phyloP scores from a whole-genome alignment of 2,329 filamentous ascomycete species.

The Venturia pyrina region DNA sequence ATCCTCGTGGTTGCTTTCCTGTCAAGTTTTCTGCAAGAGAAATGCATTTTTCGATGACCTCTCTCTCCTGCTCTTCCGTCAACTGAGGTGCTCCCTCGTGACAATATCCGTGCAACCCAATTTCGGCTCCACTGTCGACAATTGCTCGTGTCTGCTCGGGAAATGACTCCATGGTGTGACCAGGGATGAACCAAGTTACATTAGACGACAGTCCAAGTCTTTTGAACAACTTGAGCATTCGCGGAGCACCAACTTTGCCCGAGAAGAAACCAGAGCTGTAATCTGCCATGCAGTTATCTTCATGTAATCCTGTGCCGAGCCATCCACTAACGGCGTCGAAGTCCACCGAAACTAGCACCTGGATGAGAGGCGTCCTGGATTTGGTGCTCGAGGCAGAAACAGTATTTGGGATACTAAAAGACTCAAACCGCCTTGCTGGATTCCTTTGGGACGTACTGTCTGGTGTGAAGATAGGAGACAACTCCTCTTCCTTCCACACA shows the following conservation, averaged over 20 bases:
- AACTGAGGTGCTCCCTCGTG: conserved; percentile 38
- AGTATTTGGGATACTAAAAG: neutral
- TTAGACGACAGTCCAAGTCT: conserved; percentile 41
- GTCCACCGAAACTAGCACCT: conserved; percentile 36
- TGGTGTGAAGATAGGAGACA: neutral
- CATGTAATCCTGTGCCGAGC: conserved; percentile 45
- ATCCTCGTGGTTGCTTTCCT: conserved; percentile 38
- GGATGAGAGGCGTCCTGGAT: conserved; percentile 18
- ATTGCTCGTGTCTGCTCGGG: conserved; percentile 41
- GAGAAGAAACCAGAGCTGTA: conserved; percentile 47
- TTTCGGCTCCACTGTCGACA: conserved; percentile 42
- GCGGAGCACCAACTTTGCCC: conserved; percentile 46
- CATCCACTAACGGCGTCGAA: conserved; percentile 52
- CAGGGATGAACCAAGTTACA: conserved; percentile 51
- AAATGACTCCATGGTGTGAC: conserved; percentile 49
- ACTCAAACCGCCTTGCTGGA: too few species aligned
- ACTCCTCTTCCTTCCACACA: conserved; percentile 29
- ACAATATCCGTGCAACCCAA: conserved; percentile 41
- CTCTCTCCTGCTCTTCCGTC: conserved; percentile 38
- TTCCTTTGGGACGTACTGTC: neutral
- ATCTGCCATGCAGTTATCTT: conserved; percentile 45
- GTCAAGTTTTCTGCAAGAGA: conserved; percentile 32
- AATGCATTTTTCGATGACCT: conserved; percentile 41
- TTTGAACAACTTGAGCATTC: conserved; percentile 44
- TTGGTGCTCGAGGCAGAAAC: neutral